Evolutionary conservation across 2,329 filamentous ascomycete genomes (phyloP).

Genomic region (Cercospora canescens): DNA sequence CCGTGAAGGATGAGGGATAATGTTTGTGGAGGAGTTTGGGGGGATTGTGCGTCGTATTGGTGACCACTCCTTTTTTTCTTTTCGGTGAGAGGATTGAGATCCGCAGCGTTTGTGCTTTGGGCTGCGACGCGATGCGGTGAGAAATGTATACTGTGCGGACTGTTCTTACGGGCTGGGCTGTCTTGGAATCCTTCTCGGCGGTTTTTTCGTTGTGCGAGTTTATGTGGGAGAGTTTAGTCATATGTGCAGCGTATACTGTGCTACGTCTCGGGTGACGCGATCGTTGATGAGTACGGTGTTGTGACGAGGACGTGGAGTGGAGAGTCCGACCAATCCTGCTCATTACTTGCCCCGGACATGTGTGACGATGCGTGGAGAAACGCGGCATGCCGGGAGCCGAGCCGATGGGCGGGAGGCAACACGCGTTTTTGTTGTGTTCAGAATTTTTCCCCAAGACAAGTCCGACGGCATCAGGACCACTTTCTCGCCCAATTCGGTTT

Average conservation of each 20-base stretch:
- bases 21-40: too few species aligned
- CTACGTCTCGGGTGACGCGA: neutral
- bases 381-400: neutral
- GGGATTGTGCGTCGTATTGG: too few species aligned
- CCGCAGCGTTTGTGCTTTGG: neutral
- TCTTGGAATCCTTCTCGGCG: neutral
- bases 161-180: neutral
- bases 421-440: neutral
- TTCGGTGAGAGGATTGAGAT: neutral
- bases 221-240: too few species aligned
- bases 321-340: neutral
- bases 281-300: neutral
- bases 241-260: neutral
- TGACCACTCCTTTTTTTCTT: too few species aligned
- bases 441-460: neutral
- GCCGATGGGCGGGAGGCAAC: neutral
- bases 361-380: neutral
- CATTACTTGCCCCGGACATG: neutral
- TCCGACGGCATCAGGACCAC: neutral
- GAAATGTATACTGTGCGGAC: neutral
- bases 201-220: too few species aligned
- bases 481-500: neutral
- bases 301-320: neutral
- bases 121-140: neutral
- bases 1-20: too few species aligned